phyloP scores from a whole-genome alignment of 2,329 filamentous ascomycete genomes.

The Pseudogymnoascus sp. region DNA sequence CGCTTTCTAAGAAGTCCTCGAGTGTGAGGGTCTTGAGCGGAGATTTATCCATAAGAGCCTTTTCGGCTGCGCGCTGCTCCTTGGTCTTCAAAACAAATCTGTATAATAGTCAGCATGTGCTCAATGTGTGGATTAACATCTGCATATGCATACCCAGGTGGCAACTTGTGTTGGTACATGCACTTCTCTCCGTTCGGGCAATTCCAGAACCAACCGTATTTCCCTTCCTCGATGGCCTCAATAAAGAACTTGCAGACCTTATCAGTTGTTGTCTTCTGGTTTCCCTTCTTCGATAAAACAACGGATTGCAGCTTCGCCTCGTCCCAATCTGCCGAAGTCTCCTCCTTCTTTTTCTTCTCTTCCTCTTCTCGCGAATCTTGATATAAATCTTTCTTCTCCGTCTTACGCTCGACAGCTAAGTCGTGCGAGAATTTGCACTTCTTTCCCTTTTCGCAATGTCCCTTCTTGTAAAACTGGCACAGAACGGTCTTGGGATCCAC shows the following conservation, averaged over 20 bases:
- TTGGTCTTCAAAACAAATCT: slow-evolving; percentile 97
- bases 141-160: slow-evolving; percentile 68
- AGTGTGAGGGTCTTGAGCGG: slow-evolving; percentile 89
- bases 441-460: slow-evolving; percentile 90
- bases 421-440: slow-evolving; percentile 99
- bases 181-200: slow-evolving; percentile 97
- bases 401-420: slow-evolving; percentile 78
- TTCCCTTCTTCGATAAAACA: slow-evolving; percentile 92
- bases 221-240: slow-evolving; percentile 92
- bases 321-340: slow-evolving; percentile 95
- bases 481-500: slow-evolving; percentile 97
- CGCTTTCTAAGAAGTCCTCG: slow-evolving; percentile 94
- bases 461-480: slow-evolving; percentile 96
- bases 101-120: slow-evolving; percentile 23
- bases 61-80: slow-evolving; percentile 91
- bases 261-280: slow-evolving; percentile 89
- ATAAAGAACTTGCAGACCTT: slow-evolving; percentile 99
- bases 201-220: slow-evolving; percentile 99
- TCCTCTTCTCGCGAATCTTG: slow-evolving; percentile 71
- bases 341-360: slow-evolving; percentile 70
- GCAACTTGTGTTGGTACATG: slow-evolving; percentile 96
- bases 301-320: slow-evolving; percentile 91
- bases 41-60: slow-evolving; percentile 91
- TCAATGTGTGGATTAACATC: background rate
- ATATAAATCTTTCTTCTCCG: slow-evolving; percentile 87